phyloP scores from a whole-genome alignment of 176 grass and related monocot species.

The Cymbopogon citratus region DNA sequence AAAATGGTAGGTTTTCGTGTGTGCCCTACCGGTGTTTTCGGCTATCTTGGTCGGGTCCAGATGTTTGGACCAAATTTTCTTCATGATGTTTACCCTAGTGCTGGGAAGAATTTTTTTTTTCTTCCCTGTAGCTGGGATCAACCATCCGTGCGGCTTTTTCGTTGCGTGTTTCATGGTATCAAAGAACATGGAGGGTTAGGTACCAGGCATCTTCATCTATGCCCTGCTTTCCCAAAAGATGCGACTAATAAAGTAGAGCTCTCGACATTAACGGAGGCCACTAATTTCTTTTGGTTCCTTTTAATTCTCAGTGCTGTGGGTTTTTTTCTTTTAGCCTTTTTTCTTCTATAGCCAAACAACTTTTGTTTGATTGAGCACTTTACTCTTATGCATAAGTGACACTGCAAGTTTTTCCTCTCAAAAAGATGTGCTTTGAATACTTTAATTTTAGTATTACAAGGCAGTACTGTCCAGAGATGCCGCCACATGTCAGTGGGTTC shows the following conservation, averaged over 20 bases:
- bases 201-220: conserved; percentile 35
- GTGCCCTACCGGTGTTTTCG: conserved; percentile 4
- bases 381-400: neutral
- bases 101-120: neutral
- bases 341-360: conserved; percentile 24
- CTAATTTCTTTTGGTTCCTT: conserved; percentile 25
- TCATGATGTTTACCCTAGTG: conserved; percentile 11
- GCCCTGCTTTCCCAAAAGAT: conserved; percentile 46
- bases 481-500: neutral
- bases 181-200: conserved; percentile 43
- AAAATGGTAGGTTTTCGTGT: conserved; percentile 16
- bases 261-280: conserved; percentile 8
- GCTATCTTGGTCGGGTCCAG: conserved; percentile 6
- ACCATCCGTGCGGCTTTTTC: conserved; percentile 15
- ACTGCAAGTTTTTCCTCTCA: conserved; percentile 12
- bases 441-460: conserved; percentile 34
- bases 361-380: conserved; percentile 30
- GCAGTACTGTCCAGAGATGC: neutral
- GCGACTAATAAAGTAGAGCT: conserved; percentile 29
- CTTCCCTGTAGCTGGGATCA: conserved; percentile 3
- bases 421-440: conserved; percentile 14
- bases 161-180: conserved; percentile 12
- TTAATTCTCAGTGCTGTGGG: conserved; percentile 18
- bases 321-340: conserved; percentile 37
- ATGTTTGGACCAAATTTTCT: neutral